Evolutionary conservation across 2,329 filamentous ascomycete species (phyloP).

Genomic region (Chrysoporthe cubensis): DNA sequence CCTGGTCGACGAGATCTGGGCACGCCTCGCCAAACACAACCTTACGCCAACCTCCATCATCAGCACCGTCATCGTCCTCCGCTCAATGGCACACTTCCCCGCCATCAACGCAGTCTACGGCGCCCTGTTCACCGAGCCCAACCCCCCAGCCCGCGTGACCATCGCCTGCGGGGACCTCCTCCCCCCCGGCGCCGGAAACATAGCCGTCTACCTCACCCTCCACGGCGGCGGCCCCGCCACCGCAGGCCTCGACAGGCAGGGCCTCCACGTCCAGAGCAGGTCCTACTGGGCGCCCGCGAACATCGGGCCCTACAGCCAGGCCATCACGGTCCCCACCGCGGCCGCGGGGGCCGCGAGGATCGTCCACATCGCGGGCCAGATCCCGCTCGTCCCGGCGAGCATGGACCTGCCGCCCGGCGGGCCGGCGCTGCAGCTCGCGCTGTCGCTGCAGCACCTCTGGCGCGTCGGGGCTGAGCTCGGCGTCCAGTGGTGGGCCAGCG

Average conservation of each 20-base stretch:
- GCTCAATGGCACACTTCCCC: slow-evolving; percentile 79
- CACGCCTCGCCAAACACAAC: slow-evolving; percentile 41
- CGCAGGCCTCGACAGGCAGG: slow-evolving; percentile 49
- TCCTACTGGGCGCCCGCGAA: slow-evolving; percentile 99
- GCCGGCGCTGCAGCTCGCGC: slow-evolving; percentile 62
- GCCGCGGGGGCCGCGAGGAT: slow-evolving; percentile 36
- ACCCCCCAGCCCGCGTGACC: slow-evolving; percentile 84
- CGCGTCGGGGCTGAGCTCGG: slow-evolving; percentile 75
- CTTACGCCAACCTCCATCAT: slow-evolving; percentile 51
- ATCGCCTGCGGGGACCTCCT: slow-evolving; percentile 75
- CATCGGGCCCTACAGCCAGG: slow-evolving; percentile 96
- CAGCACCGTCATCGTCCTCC: slow-evolving; percentile 70
- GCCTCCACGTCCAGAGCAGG: slow-evolving; percentile 86
- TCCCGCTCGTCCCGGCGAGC: slow-evolving; percentile 78
- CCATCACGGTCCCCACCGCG: slow-evolving; percentile 60
- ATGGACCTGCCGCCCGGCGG: slow-evolving; percentile 65
- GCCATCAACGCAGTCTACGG: slow-evolving; percentile 77
- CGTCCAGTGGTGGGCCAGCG: slow-evolving; percentile 75
- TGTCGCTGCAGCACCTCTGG: slow-evolving; percentile 89
- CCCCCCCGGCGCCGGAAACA: slow-evolving; percentile 56
- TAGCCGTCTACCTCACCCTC: slow-evolving; percentile 60
- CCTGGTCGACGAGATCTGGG: slow-evolving; percentile 51
- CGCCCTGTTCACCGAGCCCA: slow-evolving; percentile 73
- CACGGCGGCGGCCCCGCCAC: slow-evolving; percentile 33
- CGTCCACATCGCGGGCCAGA: slow-evolving; percentile 84